Evolutionary conservation across 192 early-diverging fungal species (phyloP).

Genomic region (Coemansia sp.): DNA sequence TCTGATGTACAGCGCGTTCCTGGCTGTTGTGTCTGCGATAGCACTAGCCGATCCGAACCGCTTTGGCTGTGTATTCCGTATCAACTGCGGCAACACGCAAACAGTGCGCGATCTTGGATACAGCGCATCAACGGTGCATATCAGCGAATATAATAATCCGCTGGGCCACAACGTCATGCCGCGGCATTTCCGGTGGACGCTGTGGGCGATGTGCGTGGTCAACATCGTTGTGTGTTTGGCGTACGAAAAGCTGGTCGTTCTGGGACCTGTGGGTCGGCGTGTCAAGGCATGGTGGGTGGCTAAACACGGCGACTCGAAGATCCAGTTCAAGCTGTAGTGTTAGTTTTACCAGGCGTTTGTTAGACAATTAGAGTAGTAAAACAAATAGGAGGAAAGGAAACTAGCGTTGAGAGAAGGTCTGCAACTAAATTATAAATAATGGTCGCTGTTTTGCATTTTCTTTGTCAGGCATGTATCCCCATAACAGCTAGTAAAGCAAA

Average conservation of each 20-base stretch:
- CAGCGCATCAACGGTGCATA: conserved; percentile 30
- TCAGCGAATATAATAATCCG: conserved; percentile 50
- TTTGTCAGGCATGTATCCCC: no score
- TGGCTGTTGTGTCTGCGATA: conserved; percentile 56
- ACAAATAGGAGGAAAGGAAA: no score
- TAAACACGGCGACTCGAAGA: background rate
- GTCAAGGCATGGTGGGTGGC: conserved; percentile 35
- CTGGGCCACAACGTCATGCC: conserved; percentile 64
- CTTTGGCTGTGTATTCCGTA: conserved; percentile 62
- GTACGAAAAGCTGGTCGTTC: conserved; percentile 58
- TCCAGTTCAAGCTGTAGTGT: background rate
- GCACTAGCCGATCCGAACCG: conserved; percentile 63
- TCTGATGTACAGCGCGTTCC: conserved; percentile 50
- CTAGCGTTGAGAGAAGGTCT: no score
- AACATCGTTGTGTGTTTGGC: conserved; percentile 48
- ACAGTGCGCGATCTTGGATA: conserved; percentile 48
- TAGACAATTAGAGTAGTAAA: no score
- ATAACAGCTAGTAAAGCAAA: no score
- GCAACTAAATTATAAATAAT: no score
- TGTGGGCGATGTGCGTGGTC: conserved; percentile 57
- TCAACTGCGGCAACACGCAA: conserved; percentile 64
- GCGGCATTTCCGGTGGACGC: conserved; percentile 40
- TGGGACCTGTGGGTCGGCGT: conserved; percentile 53
- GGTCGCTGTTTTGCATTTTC: no score
- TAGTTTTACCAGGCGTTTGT: no score